Evolutionary conservation across 164 flowering plant species (phyloP).

Genomic region (Echeveria elegans): DNA sequence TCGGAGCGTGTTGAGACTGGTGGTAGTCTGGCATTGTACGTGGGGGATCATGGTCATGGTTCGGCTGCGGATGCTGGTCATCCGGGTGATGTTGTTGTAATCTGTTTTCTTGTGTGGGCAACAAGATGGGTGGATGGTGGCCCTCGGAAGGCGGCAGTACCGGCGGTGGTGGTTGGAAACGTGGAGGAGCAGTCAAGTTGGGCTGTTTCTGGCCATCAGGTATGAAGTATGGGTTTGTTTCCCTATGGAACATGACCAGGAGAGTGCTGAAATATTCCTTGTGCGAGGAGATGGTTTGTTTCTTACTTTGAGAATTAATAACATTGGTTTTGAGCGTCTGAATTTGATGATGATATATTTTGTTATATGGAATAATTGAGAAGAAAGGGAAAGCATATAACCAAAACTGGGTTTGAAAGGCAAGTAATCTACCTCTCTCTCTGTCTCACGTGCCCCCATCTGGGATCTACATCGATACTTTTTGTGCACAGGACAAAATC

Average conservation of each 20-base stretch:
- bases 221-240: slow-evolving; percentile 46
- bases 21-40: neutral
- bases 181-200: neutral
- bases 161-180: neutral
- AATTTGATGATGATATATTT: too few species aligned
- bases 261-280: neutral
- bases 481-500: neutral
- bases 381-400: slow-evolving; percentile 43
- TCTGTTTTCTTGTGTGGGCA: neutral
- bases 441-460: slow-evolving; percentile 3
- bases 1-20: neutral
- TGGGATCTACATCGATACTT: slow-evolving; percentile 7
- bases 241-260: slow-evolving; percentile 14
- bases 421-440: slow-evolving; percentile 51
- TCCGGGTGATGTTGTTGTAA: too few species aligned
- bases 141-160: neutral
- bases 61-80: too few species aligned
- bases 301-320: neutral
- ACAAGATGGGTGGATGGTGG: neutral
- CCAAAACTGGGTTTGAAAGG: slow-evolving; percentile 22
- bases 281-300: neutral
- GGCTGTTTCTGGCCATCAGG: neutral
- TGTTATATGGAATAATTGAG: slow-evolving; percentile 24
- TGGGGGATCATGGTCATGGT: neutral
- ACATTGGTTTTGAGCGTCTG: too few species aligned